Evolutionary conservation across 1,139 yeast species (phyloP), one percentile per base, ranked within the genome.

Genomic region (Saccharomyces hybrid): DNA sequence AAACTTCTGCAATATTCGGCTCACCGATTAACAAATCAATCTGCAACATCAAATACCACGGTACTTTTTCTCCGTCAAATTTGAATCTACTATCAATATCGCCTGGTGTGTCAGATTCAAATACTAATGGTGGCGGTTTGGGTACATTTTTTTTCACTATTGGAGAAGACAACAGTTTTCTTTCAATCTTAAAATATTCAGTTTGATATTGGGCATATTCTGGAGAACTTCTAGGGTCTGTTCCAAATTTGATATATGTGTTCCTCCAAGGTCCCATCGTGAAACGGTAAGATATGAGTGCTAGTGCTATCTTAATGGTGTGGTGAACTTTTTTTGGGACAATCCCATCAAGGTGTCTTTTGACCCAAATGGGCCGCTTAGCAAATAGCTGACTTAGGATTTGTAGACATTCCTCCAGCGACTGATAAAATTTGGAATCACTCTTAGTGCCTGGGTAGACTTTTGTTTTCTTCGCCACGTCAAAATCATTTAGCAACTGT

Each of bases 211-310:
- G 71, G 63, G 89, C 85, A 65, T 73, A 84, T 5, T 78, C 71
- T 1, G 73, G 64, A 52, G 83, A 81, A 1, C 71, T 62, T 49
- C 81, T 74, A 0, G 98, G 98, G 68, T 93, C 88, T 41, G 84
- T 75, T 0, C 97, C 98, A 62, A 83, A 82, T 62, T 75, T 80
- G 48, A 89, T 82, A 67, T 85, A 88, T n/a, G 95, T 81, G 58
- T 89, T 89, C 64, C 98, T 77, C 96, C 96, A 93, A 0, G 99
- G 99, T 0, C 99, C 99, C 65, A 86, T 86, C 34, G 85, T 82
- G 68, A 84, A 87, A 46, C 88, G 78, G 66, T 82, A 93, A 0
- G 96, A 78, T 0, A 90, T 86, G 64, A 87, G 84, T 0, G 98
- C 96, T 51, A 95, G 71, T 0, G 96, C 95, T 58, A 79, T 83